Evolutionary conservation across 495 filamentous ascomycete species (phyloP), one percentile per base, ranked within the genome.

Genomic region (Pseudoneurospora amorphoporcata): DNA sequence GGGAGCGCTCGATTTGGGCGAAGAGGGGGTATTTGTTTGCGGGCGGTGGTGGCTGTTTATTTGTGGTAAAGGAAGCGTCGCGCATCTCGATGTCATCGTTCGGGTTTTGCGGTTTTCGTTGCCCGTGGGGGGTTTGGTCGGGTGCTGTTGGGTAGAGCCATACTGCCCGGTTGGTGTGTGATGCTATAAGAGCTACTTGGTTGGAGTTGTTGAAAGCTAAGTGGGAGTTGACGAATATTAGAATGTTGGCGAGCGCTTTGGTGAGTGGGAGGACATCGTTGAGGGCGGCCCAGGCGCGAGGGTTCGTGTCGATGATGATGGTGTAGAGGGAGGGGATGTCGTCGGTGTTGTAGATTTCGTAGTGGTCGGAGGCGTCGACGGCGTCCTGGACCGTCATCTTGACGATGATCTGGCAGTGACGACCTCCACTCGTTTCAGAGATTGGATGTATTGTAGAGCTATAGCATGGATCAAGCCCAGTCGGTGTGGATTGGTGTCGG

Each of bases 1-100:
- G 87, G 74, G 89, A 89, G 68, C 90, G 83, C 76, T 99, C 95
- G 75, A 99, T 88, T 71, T 92, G 84, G 43, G 91, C 88, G 83
- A 98, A 99, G 14, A 93, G 92, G 2, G 92, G 92, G 83, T 95
- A 98, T 85, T 98, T 97, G 85, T 97, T 98, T 41, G 93, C 90
- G 69, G 83, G 73, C 23, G 76, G 45, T 69, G 40, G 32, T 40
- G 40, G 17, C 72, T 42, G 43, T 39, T 75, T 65, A 69, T 14
- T 75, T 72, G 58, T 45, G 23, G 4, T 9, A 39, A 71, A 70
- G 73, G 39, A 32, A 40, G 70, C 78, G 68, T 87, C 84, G 6
- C 71, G 73, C 86, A 87, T 88, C 39, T 85, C 79, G 70, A 83
- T 77, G 73, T 86, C 86, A 41, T 75, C 73, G 61, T 73, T 76